A percentile compares a stretch with the other conserved stretches of the same genome.
Conservation (phyloP, 1,139 yeast genomes). For the Suhomyces bokatorum region DNA sequence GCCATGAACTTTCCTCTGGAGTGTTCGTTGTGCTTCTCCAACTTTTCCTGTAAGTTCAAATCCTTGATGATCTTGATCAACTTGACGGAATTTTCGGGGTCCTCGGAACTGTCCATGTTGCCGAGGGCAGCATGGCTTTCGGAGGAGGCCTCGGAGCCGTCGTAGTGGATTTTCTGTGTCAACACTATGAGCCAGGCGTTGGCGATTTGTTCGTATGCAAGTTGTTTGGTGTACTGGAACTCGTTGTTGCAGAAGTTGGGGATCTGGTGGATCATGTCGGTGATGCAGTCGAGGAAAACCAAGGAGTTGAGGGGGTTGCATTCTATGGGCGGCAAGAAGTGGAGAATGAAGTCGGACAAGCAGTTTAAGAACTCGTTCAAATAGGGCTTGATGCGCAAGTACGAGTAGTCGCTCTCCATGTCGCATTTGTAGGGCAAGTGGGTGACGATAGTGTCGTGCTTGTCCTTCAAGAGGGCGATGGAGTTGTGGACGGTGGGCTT, state of each 20-base stretch:
- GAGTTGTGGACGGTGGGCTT: slow-evolving; percentile 56
- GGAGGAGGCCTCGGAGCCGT: slow-evolving; percentile 22
- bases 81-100: slow-evolving; percentile 26
- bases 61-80: slow-evolving; percentile 36
- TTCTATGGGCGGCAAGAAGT: slow-evolving; percentile 79
- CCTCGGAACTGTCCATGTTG: slow-evolving; percentile 12
- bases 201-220: slow-evolving; percentile 80
- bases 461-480: slow-evolving; percentile 48
- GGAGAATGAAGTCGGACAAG: slow-evolving; percentile 75
- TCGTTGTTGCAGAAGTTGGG: slow-evolving; percentile 74
- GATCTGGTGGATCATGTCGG: slow-evolving; percentile 61
- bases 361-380: slow-evolving; percentile 77
- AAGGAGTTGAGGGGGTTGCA: slow-evolving; percentile 56
- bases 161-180: slow-evolving; percentile 30
- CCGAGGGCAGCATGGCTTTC: slow-evolving; percentile 13
- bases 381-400: slow-evolving; percentile 71
- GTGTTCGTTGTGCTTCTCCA: slow-evolving; percentile 58
- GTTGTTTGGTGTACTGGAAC: slow-evolving; percentile 68
- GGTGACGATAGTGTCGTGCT: slow-evolving; percentile 46
- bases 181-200: slow-evolving; percentile 73
- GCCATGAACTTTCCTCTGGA: slow-evolving; percentile 52
- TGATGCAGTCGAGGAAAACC: slow-evolving; percentile 66
- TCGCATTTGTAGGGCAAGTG: slow-evolving; percentile 78
- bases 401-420: slow-evolving; percentile 79
- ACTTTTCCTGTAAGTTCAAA: slow-evolving; percentile 42